Percentiles rank a stretch among this genome's conserved stretches.
Evolutionary conservation across 441 rosid species (phyloP).

Genomic region (Capsella rubella): DNA sequence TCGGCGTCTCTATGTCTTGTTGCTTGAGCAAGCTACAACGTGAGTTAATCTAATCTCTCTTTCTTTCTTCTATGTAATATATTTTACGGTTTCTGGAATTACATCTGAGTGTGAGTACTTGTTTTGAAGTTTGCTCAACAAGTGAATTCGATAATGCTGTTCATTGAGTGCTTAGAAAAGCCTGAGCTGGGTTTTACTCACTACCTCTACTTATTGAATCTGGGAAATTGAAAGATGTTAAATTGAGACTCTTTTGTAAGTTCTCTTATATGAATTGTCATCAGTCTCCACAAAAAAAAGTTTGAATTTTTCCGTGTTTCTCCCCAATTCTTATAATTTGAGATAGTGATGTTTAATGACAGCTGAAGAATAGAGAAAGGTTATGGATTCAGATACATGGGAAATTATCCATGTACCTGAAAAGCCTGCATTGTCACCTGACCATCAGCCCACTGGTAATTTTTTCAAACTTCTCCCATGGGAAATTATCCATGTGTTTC

Average conservation of each 20-base stretch:
- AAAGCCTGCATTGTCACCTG: slow-evolving; percentile 53
- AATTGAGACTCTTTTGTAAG: neutral
- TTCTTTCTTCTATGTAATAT: neutral
- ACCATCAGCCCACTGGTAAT: slow-evolving; percentile 70
- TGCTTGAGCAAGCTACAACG: slow-evolving; percentile 1
- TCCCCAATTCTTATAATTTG: neutral
- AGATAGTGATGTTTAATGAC: slow-evolving; percentile 13
- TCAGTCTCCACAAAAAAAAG: neutral
- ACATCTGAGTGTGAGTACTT: neutral
- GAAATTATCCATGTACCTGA: slow-evolving; percentile 62
- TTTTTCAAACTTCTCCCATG: neutral
- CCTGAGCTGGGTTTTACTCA: slow-evolving; percentile 3
- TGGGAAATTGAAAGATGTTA: neutral
- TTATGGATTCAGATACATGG: slow-evolving; percentile 46
- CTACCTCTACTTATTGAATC: neutral
- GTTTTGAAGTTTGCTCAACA: neutral
- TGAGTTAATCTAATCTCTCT: slow-evolving; percentile 25
- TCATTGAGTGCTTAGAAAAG: neutral
- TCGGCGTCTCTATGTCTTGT: neutral
- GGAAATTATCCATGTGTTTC: no score
- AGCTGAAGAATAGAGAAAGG: neutral
- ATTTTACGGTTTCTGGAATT: slow-evolving; percentile 22
- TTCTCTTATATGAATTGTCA: neutral
- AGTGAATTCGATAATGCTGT: slow-evolving; percentile 18
- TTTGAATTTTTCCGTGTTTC: neutral